Evolutionary conservation across 1,139 yeast genomes (phyloP).

Genomic region (Debaryomyces sp.): DNA sequence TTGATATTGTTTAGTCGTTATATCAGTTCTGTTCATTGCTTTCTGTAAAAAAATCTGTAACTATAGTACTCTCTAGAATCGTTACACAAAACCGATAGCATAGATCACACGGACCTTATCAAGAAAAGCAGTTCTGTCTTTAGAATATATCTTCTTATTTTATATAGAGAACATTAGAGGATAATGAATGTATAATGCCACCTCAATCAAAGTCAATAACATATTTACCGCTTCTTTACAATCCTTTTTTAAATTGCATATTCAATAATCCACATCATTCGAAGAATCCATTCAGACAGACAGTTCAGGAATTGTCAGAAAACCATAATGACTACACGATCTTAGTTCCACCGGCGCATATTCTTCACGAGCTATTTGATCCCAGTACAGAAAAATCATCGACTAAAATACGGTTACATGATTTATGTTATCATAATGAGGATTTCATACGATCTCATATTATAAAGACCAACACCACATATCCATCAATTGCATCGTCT

Average conservation of each 20-base stretch:
- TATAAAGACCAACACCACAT: conserved; percentile 31
- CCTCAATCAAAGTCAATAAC: conserved; percentile 10
- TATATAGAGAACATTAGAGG: background rate
- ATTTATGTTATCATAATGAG: conserved; percentile 58
- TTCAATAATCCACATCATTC: conserved; percentile 66
- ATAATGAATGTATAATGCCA: conserved; percentile 7
- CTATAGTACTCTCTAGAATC: background rate
- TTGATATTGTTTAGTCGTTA: background rate
- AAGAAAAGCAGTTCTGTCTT: background rate
- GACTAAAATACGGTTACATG: conserved; percentile 44
- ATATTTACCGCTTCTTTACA: conserved; percentile 48
- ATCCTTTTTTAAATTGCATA: conserved; percentile 67
- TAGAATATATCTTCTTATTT: background rate
- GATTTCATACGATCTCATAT: conserved; percentile 78
- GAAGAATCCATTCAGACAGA: conserved; percentile 52
- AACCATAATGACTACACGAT: conserved; percentile 55
- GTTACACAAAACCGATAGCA: conserved; percentile 5
- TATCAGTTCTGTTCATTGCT: background rate
- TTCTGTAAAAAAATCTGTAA: background rate
- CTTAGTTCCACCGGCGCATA: conserved; percentile 61
- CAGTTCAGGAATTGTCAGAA: conserved; percentile 42
- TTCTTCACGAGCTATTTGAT: conserved; percentile 55
- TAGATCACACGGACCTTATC: conserved; percentile 3
- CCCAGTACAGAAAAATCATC: conserved; percentile 37
- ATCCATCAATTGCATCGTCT: conserved; percentile 36